A percentile compares a stretch with the other conserved stretches of the same genome.
Conservation (phyloP, 2,329 filamentous ascomycete species). For the Parascedosporium putredinis region DNA sequence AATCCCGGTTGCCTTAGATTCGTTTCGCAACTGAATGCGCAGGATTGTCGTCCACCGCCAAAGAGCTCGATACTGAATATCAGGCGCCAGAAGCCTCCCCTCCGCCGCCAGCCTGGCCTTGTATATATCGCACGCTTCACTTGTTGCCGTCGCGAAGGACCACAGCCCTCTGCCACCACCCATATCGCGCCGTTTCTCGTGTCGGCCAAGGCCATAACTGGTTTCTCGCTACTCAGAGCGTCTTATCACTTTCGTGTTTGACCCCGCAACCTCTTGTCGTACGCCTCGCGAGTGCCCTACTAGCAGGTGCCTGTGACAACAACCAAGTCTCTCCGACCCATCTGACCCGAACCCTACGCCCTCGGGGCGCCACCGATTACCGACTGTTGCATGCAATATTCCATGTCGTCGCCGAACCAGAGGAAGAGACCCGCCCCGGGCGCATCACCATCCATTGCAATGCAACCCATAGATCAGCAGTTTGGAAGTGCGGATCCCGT, state of each 20-base stretch:
- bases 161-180: background rate
- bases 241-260: too few relatives aligned
- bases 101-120: background rate
- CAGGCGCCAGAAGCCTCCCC: background rate
- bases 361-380: background rate
- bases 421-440: conserved; percentile 69
- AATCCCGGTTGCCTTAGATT: background rate
- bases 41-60: background rate
- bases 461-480: conserved; percentile 24
- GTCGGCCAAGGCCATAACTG: too few relatives aligned
- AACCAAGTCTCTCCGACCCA: too few relatives aligned
- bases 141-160: background rate
- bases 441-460: conserved; percentile 50
- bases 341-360: too few relatives aligned
- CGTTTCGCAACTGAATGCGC: background rate
- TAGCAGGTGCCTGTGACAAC: too few relatives aligned
- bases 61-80: background rate
- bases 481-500: background rate
- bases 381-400: conserved; percentile 6
- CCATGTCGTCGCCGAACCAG: conserved; percentile 40
- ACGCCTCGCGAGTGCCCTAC: too few relatives aligned
- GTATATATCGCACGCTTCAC: background rate
- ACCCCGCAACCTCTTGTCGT: too few relatives aligned
- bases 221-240: too few relatives aligned
- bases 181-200: too few relatives aligned